Conservation (phyloP, 2,329 filamentous ascomycete species). For the Fusarium sp. region DNA sequence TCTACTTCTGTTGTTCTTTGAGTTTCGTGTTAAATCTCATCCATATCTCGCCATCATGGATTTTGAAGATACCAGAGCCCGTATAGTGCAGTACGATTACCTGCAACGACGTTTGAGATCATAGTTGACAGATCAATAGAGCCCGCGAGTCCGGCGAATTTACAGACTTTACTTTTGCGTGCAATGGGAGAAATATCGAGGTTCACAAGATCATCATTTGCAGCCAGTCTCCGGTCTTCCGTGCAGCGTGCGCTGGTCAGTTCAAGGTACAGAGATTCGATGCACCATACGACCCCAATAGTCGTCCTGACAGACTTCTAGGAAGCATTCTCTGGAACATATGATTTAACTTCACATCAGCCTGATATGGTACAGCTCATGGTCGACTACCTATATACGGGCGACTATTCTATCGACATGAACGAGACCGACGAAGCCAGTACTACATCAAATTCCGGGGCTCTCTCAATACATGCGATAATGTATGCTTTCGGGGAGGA, state of each 20-base stretch:
- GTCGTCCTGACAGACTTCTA: background rate
- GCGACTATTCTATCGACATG: background rate
- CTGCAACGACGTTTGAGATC: fast-evolving
- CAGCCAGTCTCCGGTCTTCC: conserved; percentile 10
- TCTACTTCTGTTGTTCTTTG: background rate
- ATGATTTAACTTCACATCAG: conserved; percentile 3
- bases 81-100: background rate
- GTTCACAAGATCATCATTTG: conserved; percentile 13
- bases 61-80: background rate
- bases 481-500: conserved; percentile 25
- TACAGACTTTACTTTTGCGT: background rate
- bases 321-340: conserved; percentile 15
- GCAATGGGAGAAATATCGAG: background rate
- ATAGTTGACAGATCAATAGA: background rate
- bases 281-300: too few relatives aligned
- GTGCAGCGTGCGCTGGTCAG: background rate
- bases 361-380: conserved; percentile 7
- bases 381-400: conserved; percentile 31
- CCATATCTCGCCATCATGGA: background rate
- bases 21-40: too few relatives aligned
- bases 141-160: background rate
- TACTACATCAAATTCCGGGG: fast-evolving
- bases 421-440: fast-evolving
- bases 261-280: background rate
- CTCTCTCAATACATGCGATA: background rate